A percentile compares a stretch with the other conserved stretches of the same genome.
These are phyloP conservation scores for Trichoderma semiorbis DNA, from an alignment of 2,329 filamentous ascomycete species.

Conservation along the genomic window DNA sequence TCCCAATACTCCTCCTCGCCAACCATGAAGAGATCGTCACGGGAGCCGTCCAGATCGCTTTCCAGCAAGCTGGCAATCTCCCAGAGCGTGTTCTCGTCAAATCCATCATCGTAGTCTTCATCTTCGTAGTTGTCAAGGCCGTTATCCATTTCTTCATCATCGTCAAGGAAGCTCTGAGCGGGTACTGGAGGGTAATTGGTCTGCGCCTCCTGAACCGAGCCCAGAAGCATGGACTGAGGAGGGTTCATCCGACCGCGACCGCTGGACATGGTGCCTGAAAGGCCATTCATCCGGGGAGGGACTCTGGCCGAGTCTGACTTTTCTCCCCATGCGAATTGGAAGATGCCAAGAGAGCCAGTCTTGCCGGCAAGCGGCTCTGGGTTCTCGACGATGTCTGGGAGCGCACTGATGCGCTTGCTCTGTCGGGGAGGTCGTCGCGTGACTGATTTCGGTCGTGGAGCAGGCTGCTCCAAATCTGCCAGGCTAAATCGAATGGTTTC, in stretches of 20 bases:
- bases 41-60: slow-evolving; percentile 49
- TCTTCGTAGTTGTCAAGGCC: slow-evolving; percentile 31
- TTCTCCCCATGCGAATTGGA: slow-evolving; percentile 65
- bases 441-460: slow-evolving; percentile 38
- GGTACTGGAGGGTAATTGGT: slow-evolving; percentile 47
- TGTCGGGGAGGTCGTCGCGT: slow-evolving; percentile 53
- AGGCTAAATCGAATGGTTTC: slow-evolving; percentile 9
- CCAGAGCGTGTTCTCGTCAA: slow-evolving; percentile 61
- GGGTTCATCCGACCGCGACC: background rate
- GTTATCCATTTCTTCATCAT: slow-evolving; percentile 16
- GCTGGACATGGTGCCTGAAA: slow-evolving; percentile 48
- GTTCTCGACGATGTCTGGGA: slow-evolving; percentile 62
- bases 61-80: slow-evolving; percentile 60
- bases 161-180: slow-evolving; percentile 45
- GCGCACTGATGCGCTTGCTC: slow-evolving; percentile 53
- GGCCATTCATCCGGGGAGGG: slow-evolving; percentile 33
- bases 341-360: slow-evolving; percentile 59
- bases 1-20: slow-evolving; percentile 16
- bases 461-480: slow-evolving; percentile 17
- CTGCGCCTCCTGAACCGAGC: background rate
- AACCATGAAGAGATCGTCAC: slow-evolving; percentile 47
- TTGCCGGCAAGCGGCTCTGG: slow-evolving; percentile 57
- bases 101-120: slow-evolving; percentile 47
- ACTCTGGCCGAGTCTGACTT: slow-evolving; percentile 54
- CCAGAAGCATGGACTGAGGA: background rate